A percentile compares a stretch with the other conserved stretches of the same genome.
phyloP scores from a whole-genome alignment of 2,329 filamentous ascomycete species.

The Chalaropsis ovoidea region DNA sequence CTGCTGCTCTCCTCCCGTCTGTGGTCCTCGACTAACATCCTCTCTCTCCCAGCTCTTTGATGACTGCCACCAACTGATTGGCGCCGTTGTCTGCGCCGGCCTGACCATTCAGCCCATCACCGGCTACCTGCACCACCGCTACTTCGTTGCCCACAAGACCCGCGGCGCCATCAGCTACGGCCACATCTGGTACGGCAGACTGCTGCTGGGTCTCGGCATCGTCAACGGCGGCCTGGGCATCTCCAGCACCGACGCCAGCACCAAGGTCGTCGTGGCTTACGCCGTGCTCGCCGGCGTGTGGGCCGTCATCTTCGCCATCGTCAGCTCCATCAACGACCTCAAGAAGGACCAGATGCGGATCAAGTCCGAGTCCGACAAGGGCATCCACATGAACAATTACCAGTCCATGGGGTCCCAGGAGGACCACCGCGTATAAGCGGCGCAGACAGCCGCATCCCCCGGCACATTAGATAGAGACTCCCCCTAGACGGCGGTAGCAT shows the following conservation, averaged over 20 bases:
- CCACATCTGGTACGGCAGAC: slow-evolving; percentile 55
- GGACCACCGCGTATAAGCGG: slow-evolving; percentile 9
- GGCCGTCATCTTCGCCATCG: slow-evolving; percentile 30
- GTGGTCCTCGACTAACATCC: not conserved
- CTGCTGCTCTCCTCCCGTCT: slow-evolving; percentile 21
- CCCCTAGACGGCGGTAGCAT: not conserved
- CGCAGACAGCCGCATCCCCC: not conserved
- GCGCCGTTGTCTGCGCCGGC: slow-evolving; percentile 44
- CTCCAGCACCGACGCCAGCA: slow-evolving; percentile 37
- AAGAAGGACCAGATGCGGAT: slow-evolving; percentile 20
- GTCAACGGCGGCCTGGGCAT: slow-evolving; percentile 56
- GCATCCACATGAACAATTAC: slow-evolving; percentile 17
- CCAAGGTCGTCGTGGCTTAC: slow-evolving; percentile 44
- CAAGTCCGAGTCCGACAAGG: slow-evolving; percentile 3
- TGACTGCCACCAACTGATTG: slow-evolving; percentile 46
- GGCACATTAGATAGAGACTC: not conserved
- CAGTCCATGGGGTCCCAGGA: not conserved
- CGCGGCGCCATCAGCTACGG: slow-evolving; percentile 45
- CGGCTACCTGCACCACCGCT: slow-evolving; percentile 47
- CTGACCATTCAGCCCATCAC: slow-evolving; percentile 49
- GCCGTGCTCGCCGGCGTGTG: slow-evolving; percentile 45
- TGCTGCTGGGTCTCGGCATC: slow-evolving; percentile 48
- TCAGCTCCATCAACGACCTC: slow-evolving; percentile 20
- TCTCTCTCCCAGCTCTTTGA: slow-evolving; percentile 34
- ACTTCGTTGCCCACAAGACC: slow-evolving; percentile 40